Conservation (phyloP, 352 stramenopile species). For the Phytophthora kernoviae region DNA sequence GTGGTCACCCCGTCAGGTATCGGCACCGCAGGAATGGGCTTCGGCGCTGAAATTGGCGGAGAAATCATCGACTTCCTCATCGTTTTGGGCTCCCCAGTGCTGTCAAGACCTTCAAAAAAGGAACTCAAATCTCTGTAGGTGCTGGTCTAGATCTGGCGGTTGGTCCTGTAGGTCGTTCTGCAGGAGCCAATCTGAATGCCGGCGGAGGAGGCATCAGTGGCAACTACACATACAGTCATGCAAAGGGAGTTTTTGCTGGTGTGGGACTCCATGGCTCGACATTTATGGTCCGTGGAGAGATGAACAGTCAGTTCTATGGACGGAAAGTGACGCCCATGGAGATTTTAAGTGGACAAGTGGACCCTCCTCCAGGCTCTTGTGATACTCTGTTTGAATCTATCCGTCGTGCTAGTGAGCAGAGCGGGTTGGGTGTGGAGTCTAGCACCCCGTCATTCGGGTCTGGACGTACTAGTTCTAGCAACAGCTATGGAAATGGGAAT, state of each 20-base stretch:
- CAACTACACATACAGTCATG: slow-evolving; percentile 89
- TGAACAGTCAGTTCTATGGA: slow-evolving; percentile 88
- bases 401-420: slow-evolving; percentile 41
- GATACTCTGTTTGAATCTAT: slow-evolving; percentile 79
- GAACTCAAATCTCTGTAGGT: slow-evolving; percentile 81
- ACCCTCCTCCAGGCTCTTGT: slow-evolving; percentile 59
- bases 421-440: slow-evolving; percentile 24
- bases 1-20: slow-evolving; percentile 88
- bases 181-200: slow-evolving; percentile 77
- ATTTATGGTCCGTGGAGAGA: slow-evolving; percentile 83
- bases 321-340: slow-evolving; percentile 79
- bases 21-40: slow-evolving; percentile 79
- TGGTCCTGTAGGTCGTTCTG: slow-evolving; percentile 69
- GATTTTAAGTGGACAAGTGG: slow-evolving; percentile 80
- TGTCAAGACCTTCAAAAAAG: slow-evolving; percentile 86
- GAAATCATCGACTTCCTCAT: slow-evolving; percentile 92
- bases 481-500: slow-evolving; percentile 13
- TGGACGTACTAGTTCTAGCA: slow-evolving; percentile 25
- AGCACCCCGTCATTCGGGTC: slow-evolving; percentile 28
- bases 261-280: slow-evolving; percentile 82
- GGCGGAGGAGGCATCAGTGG: slow-evolving; percentile 75
- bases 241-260: slow-evolving; percentile 82
- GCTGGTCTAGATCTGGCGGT: slow-evolving; percentile 79
- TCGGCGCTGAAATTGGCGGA: slow-evolving; percentile 82
- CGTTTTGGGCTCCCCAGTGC: slow-evolving; percentile 73